phyloP scores from a whole-genome alignment of 257 asterid genomes.

The Solanum chaucha region DNA sequence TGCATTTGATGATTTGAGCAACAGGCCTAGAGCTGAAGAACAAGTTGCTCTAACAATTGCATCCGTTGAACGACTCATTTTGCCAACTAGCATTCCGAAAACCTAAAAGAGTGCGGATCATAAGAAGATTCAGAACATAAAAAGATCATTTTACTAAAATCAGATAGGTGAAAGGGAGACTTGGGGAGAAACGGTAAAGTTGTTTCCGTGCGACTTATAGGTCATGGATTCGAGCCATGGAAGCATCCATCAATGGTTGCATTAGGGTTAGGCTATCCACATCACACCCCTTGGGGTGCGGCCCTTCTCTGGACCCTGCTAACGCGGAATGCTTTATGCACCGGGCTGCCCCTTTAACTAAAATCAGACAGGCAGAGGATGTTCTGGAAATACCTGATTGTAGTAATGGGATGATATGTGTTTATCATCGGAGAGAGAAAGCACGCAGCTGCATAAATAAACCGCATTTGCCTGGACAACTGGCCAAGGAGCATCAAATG shows the following conservation, averaged over 20 bases:
- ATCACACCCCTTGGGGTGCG: neutral
- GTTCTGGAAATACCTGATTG: slow-evolving; percentile 45
- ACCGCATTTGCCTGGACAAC: slow-evolving; percentile 89
- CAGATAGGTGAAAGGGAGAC: neutral
- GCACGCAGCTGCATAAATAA: slow-evolving; percentile 74
- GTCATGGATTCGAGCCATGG: neutral
- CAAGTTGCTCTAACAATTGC: slow-evolving; percentile 89
- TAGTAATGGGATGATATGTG: slow-evolving; percentile 56
- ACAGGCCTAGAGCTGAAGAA: slow-evolving; percentile 70
- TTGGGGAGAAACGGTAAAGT: neutral
- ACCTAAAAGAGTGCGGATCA: slow-evolving; percentile 32
- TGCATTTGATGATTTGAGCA: slow-evolving; percentile 61
- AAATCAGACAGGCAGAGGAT: neutral
- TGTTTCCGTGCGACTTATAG: neutral
- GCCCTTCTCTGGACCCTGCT: neutral
- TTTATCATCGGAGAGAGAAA: slow-evolving; percentile 66
- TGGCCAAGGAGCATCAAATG: slow-evolving; percentile 99
- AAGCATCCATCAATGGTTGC: neutral
- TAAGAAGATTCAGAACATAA: neutral
- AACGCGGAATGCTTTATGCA: neutral
- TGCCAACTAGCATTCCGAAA: slow-evolving; percentile 65
- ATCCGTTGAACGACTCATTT: slow-evolving; percentile 65
- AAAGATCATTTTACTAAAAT: neutral
- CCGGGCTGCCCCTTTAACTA: neutral
- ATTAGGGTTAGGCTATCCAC: neutral